A percentile compares a stretch with the other conserved stretches of the same genome.
Evolutionary conservation across 2,329 filamentous ascomycete genomes (phyloP).

Genomic region (Beauveria varroae): DNA sequence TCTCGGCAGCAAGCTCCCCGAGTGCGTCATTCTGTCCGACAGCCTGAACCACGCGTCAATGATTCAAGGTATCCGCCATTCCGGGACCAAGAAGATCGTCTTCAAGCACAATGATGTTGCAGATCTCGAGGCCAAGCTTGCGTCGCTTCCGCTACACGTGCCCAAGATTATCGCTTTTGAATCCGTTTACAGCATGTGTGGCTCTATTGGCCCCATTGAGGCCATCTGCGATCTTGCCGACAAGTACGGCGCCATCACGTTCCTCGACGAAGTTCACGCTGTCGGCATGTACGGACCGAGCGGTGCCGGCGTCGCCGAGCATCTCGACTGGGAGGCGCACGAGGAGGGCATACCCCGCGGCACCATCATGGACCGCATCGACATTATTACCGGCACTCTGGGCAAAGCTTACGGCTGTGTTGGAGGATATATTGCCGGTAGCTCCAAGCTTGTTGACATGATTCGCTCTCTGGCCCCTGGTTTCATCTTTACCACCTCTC

Average conservation of each 20-base stretch:
- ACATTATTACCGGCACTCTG: slow-evolving; percentile 95
- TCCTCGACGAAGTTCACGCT: slow-evolving; percentile 96
- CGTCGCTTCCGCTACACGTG: slow-evolving; percentile 71
- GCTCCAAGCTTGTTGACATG: slow-evolving; percentile 76
- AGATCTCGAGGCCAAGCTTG: slow-evolving; percentile 87
- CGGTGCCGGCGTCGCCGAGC: slow-evolving; percentile 92
- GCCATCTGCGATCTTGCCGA: slow-evolving; percentile 93
- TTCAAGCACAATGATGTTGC: slow-evolving; percentile 98
- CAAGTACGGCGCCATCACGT: slow-evolving; percentile 96
- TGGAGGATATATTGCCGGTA: slow-evolving; percentile 94
- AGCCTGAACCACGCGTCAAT: slow-evolving; percentile 97
- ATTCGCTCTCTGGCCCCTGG: slow-evolving; percentile 91
- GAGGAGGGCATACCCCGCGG: slow-evolving; percentile 64
- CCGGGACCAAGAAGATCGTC: slow-evolving; percentile 91
- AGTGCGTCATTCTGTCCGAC: slow-evolving; percentile 96
- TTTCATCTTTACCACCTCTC: slow-evolving; percentile 97
- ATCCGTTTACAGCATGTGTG: slow-evolving; percentile 99
- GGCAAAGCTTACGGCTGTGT: slow-evolving; percentile 98
- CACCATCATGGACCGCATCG: slow-evolving; percentile 89
- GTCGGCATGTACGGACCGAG: slow-evolving; percentile 98
- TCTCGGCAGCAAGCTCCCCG: slow-evolving; percentile 90
- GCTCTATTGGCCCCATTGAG: slow-evolving; percentile 91
- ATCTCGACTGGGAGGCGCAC: slow-evolving; percentile 89
- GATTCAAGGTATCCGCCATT: slow-evolving; percentile 98
- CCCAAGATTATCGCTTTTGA: slow-evolving; percentile 99